Evolutionary conservation across 2,329 filamentous ascomycete genomes (phyloP).

Genomic region (Endoconidiophora laricicola): DNA sequence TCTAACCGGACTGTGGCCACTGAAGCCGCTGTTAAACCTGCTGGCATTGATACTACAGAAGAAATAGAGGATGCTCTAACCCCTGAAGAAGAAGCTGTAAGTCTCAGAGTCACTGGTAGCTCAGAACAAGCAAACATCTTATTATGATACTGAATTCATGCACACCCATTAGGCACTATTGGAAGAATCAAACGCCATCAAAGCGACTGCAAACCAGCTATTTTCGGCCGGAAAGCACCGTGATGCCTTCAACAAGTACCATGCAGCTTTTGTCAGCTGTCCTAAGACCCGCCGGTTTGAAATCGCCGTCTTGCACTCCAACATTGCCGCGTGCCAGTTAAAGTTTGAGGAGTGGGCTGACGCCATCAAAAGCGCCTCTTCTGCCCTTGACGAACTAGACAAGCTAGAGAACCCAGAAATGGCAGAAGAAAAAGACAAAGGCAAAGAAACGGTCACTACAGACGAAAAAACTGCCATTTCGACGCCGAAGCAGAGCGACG

Average conservation of each 20-base stretch:
- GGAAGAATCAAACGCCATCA: constrained; percentile 53
- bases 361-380: constrained; percentile 55
- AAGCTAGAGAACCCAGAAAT: constrained; percentile 29
- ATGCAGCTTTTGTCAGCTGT: constrained; percentile 59
- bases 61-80: constrained; percentile 25
- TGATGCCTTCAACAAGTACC: constrained; percentile 67
- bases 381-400: constrained; percentile 57
- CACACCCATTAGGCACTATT: constrained; percentile 41
- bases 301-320: constrained; percentile 70
- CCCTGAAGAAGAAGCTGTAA: constrained; percentile 40
- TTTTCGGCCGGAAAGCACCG: constrained; percentile 58
- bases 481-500: constrained; percentile 22
- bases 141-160: not conserved
- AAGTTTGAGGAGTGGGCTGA: constrained; percentile 77
- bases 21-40: no score
- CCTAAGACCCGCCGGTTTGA: constrained; percentile 80
- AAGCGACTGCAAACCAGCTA: constrained; percentile 61
- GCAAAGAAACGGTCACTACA: constrained; percentile 23
- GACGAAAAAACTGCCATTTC: constrained; percentile 20
- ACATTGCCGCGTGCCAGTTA: constrained; percentile 76
- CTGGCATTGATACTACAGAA: no score
- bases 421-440: constrained; percentile 21
- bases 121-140: not conserved
- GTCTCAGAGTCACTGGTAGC: constrained; percentile 14
- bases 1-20: not conserved